Evolutionary conservation across 2,329 filamentous ascomycete species (phyloP), one percentile per base, ranked within the genome.

Genomic region (Trichoderma aggressivum): DNA sequence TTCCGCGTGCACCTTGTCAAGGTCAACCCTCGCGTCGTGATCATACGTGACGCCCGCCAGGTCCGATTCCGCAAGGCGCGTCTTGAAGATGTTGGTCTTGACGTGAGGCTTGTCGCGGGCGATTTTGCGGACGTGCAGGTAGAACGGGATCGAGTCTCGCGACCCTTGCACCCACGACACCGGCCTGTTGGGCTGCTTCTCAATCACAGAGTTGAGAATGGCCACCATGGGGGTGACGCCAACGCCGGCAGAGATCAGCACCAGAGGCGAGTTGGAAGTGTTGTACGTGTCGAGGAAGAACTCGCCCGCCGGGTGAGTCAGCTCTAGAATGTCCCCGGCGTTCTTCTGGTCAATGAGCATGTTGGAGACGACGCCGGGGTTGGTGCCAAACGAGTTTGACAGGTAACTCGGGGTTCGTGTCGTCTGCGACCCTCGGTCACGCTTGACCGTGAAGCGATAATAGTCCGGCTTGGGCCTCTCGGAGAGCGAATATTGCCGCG

Each of bases 401-500:
- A 74, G 70, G 61, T 74, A 75, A 18, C 74, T 75, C 2, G 66
- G 74, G 16, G 72, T 73, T 12, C 73, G 73, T 75, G 79, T 72
- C 76, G 80, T 72, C 60, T 84, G 81, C 16, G 88, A 76, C 5
- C 89, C 90, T 2, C 82, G 79, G 76, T 93, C 90, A 72, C 85
- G 87, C 84, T 93, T 93, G 70, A 94, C 86, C 63, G 87, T 91
- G 80, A 94, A 90, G 34, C 92, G 88, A 80, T 92, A 92, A 79
- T 90, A 87, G 63, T 88, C 84, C 10, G 85, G 81, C 2, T 83
- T 83, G 2, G 89, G 90, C 63, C 87, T 84, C 74, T 93, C 90
- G 76, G 88, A 91, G 72, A 94, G 84, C 30, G 90, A 92, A 81
- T 93, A 94, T 79, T 94, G 92, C 36, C 91, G 84, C 21, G 88